phyloP scores from a whole-genome alignment of 2,329 filamentous ascomycete species.

The Monilinia polystroma region DNA sequence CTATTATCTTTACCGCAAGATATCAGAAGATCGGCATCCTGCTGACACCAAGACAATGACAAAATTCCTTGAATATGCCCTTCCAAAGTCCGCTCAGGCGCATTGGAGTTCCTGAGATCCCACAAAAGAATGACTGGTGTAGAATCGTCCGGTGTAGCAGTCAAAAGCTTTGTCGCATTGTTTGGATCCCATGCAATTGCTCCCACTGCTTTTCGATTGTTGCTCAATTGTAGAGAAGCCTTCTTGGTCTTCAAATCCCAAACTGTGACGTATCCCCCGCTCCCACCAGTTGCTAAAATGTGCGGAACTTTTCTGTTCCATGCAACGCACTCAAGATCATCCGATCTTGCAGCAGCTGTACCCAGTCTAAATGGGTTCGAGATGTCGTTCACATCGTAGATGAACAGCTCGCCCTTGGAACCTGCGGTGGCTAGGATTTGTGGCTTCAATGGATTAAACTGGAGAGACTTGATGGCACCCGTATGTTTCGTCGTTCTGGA shows the following conservation, averaged over 20 bases:
- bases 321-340: slow-evolving; percentile 93
- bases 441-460: slow-evolving; percentile 92
- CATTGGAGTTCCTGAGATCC: slow-evolving; percentile 95
- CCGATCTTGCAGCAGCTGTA: slow-evolving; percentile 80
- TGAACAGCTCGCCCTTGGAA: slow-evolving; percentile 91
- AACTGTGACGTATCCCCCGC: slow-evolving; percentile 91
- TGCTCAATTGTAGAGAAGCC: slow-evolving; percentile 91
- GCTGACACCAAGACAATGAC: slow-evolving; percentile 91
- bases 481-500: slow-evolving; percentile 87
- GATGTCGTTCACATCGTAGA: slow-evolving; percentile 91
- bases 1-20: slow-evolving; percentile 97
- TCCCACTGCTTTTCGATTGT: slow-evolving; percentile 89
- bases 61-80: slow-evolving; percentile 95
- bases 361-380: slow-evolving; percentile 85
- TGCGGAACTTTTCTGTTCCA: slow-evolving; percentile 99
- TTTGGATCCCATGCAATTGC: slow-evolving; percentile 97
- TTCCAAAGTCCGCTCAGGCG: slow-evolving; percentile 81
- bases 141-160: slow-evolving; percentile 85
- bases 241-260: slow-evolving; percentile 99
- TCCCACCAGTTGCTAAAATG: slow-evolving; percentile 91
- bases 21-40: slow-evolving; percentile 83
- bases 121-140: slow-evolving; percentile 87
- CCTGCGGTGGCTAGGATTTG: slow-evolving; percentile 91
- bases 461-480: slow-evolving; percentile 87
- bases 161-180: slow-evolving; percentile 90